Conservation (phyloP, 495 filamentous ascomycete genomes). For the Podospora anserina region DNA sequence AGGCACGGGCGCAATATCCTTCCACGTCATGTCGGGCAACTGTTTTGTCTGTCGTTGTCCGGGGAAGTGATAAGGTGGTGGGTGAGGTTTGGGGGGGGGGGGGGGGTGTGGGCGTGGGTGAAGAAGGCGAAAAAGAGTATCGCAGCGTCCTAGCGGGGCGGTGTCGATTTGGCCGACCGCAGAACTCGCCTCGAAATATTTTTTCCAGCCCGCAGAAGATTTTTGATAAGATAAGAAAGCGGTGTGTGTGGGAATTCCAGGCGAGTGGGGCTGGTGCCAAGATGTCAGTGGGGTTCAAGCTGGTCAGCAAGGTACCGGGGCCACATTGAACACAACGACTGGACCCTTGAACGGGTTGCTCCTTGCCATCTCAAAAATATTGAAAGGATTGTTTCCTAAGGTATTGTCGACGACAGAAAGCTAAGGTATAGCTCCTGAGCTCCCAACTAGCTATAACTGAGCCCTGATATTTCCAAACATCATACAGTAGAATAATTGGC, state of each 20-base stretch:
- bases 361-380: not conserved
- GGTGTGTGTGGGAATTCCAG: slow-evolving; percentile 12
- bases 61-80: not conserved
- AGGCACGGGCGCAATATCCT: slow-evolving; percentile 81
- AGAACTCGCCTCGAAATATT: slow-evolving; percentile 29
- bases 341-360: not conserved
- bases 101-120: slow-evolving; percentile 10
- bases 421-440: not conserved
- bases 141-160: slow-evolving; percentile 26
- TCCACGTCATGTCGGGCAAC: slow-evolving; percentile 49
- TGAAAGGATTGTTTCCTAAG: not conserved
- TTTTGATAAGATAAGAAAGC: slow-evolving; percentile 34
- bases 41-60: slow-evolving; percentile 6
- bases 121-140: slow-evolving; percentile 13
- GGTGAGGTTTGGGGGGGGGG: slow-evolving; percentile 14
- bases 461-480: not conserved
- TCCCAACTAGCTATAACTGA: not conserved
- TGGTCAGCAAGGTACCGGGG: not conserved
- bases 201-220: slow-evolving; percentile 25
- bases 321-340: not conserved
- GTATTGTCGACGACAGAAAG: not conserved
- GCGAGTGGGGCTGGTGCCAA: not conserved
- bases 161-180: slow-evolving; percentile 22
- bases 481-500: not conserved
- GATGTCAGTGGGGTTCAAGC: not conserved